Conservation (phyloP, 305 asterid species). For the Fraxinus floribunda region DNA sequence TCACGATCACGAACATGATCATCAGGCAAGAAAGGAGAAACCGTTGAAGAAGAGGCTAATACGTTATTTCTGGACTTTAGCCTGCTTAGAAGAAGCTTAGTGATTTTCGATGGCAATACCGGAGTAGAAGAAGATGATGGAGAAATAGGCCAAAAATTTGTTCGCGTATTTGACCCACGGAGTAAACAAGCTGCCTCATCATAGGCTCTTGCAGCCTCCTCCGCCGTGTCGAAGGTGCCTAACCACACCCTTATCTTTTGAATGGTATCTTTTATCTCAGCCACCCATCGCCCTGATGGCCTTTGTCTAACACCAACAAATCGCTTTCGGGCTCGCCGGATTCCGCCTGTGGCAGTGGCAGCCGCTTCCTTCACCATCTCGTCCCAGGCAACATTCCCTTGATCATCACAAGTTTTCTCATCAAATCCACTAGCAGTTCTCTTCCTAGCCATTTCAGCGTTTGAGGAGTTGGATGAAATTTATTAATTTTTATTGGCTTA, state of each 20-base stretch:
- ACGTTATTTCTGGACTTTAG: slow-evolving; percentile 38
- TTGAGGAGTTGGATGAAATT: background rate
- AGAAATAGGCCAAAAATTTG: slow-evolving; percentile 55
- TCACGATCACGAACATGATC: background rate
- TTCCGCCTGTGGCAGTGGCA: slow-evolving; percentile 18
- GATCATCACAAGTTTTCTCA: slow-evolving; percentile 16
- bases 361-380: slow-evolving; percentile 28
- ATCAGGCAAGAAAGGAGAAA: background rate
- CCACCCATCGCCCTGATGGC: slow-evolving; percentile 80
- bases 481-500: background rate
- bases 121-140: slow-evolving; percentile 23
- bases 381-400: slow-evolving; percentile 16
- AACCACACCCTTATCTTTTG: slow-evolving; percentile 74
- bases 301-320: slow-evolving; percentile 70
- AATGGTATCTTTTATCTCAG: slow-evolving; percentile 72
- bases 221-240: slow-evolving; percentile 77
- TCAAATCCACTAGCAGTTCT: slow-evolving; percentile 12
- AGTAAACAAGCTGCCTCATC: slow-evolving; percentile 75
- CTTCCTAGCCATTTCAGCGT: background rate
- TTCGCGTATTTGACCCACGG: slow-evolving; percentile 66
- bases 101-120: slow-evolving; percentile 44
- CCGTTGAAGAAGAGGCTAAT: slow-evolving; percentile 11
- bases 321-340: slow-evolving; percentile 40
- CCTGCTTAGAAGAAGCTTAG: slow-evolving; percentile 38
- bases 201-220: slow-evolving; percentile 74